phyloP scores from a whole-genome alignment of 805 yeast genomes.

The Monosporozyma unispora region DNA sequence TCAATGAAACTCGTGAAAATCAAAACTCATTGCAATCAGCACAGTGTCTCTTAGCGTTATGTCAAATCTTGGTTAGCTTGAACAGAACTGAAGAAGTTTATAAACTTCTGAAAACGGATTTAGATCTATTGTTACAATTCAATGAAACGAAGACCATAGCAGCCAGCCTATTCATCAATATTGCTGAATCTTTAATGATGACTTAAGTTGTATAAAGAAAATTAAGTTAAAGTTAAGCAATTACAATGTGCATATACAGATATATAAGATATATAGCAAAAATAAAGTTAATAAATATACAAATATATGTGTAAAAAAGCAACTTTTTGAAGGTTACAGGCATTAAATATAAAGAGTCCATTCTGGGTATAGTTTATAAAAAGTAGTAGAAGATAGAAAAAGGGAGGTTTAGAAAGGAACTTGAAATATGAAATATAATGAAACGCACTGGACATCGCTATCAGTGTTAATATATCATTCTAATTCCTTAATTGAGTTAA shows the following conservation, averaged over 20 bases:
- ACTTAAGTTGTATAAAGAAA: background rate
- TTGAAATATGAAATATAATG: background rate
- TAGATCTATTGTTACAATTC: constrained; percentile 6
- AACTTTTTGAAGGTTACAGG: background rate
- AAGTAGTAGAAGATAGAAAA: background rate
- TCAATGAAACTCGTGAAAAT: constrained; percentile 39
- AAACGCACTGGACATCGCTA: background rate
- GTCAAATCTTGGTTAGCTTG: constrained; percentile 36
- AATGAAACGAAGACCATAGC: background rate
- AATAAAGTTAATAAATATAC: background rate
- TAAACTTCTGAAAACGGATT: constrained; percentile 4
- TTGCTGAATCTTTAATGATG: background rate
- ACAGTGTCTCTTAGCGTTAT: constrained; percentile 40
- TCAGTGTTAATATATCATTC: too few species aligned
- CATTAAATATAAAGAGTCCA: background rate
- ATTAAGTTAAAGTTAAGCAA: background rate
- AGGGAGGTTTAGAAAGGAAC: background rate
- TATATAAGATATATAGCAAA: background rate
- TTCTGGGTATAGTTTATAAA: background rate
- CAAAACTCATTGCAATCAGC: constrained; percentile 39
- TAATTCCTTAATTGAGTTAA: too few species aligned
- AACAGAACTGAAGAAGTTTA: constrained; percentile 34
- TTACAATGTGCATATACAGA: background rate
- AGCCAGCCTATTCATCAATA: background rate
- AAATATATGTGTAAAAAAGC: background rate